These are phyloP conservation scores for Triadica sebifera DNA, from an alignment of 345 rosid genomes.

Conservation along the genomic window DNA sequence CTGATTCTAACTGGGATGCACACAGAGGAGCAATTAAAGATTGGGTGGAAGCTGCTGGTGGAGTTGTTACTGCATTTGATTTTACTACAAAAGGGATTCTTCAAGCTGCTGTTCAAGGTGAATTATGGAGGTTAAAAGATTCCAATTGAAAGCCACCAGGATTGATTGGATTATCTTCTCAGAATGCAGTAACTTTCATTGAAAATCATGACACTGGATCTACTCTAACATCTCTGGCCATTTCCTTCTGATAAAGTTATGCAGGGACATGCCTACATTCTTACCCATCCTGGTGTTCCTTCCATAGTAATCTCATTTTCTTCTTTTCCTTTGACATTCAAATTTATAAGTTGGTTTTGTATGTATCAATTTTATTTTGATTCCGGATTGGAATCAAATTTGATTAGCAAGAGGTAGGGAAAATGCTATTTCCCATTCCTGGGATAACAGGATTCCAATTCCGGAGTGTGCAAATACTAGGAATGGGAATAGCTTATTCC, in stretches of 20 bases:
- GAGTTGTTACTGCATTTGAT: conserved; percentile 67
- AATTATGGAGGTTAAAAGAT: conserved; percentile 72
- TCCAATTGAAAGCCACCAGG: conserved; percentile 74
- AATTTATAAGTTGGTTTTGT: no score
- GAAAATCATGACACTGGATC: conserved; percentile 87
- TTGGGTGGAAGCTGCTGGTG: conserved; percentile 67
- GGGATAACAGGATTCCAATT: no score
- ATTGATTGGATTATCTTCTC: conserved; percentile 63
- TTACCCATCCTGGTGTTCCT: conserved; percentile 78
- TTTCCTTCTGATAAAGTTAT: conserved; percentile 81
- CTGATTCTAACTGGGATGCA: conserved; percentile 29
- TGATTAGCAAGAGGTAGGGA: no score
- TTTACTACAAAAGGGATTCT: conserved; percentile 85
- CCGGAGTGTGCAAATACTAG: no score
- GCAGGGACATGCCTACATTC: conserved; percentile 86
- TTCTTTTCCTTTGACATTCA: not conserved
- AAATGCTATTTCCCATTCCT: no score
- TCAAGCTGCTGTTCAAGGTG: conserved; percentile 71
- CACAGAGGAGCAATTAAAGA: conserved; percentile 54
- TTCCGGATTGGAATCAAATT: no score
- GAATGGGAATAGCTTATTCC: no score
- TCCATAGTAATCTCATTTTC: conserved; percentile 46
- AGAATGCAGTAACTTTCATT: conserved; percentile 72
- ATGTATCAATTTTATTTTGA: no score
- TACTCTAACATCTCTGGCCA: conserved; percentile 53